Evolutionary conservation across 108 stramenopile genomes (phyloP).

Genomic region (Cylindrotheca closterium): DNA sequence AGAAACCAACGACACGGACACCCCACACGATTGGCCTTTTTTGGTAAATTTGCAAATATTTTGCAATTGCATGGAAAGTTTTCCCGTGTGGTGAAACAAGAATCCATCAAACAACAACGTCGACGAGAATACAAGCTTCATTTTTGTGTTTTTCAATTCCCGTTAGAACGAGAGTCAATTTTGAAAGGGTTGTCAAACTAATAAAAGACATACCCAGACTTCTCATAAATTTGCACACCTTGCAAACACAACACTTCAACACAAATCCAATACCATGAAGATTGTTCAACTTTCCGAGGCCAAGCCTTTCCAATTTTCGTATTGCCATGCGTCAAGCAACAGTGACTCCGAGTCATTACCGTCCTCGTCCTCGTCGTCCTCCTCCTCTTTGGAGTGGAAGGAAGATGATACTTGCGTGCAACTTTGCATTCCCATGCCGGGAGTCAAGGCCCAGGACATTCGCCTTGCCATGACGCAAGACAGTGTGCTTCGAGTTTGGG

Average conservation of each 20-base stretch:
- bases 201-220: not conserved
- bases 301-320: not conserved
- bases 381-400: not conserved
- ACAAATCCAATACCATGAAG: not conserved
- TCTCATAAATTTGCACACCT: no score
- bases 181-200: not conserved
- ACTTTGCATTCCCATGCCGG: not conserved
- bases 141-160: no score
- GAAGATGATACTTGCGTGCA: not conserved
- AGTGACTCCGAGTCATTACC: not conserved
- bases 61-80: not conserved
- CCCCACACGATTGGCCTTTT: no score
- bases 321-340: not conserved
- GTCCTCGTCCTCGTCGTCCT: not conserved
- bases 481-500: not conserved
- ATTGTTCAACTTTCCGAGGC: not conserved
- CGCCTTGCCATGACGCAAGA: not conserved
- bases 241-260: constrained; percentile 1
- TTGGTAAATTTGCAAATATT: no score
- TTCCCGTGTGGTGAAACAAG: not conserved
- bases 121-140: not conserved
- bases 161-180: no score
- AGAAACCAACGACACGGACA: no score
- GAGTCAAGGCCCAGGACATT: not conserved
- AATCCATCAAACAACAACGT: not conserved